Percentiles rank a stretch among this genome's conserved stretches.
Conservation (phyloP, 768 basidiomycete species). For the Xerocomellus chrysenteron region DNA sequence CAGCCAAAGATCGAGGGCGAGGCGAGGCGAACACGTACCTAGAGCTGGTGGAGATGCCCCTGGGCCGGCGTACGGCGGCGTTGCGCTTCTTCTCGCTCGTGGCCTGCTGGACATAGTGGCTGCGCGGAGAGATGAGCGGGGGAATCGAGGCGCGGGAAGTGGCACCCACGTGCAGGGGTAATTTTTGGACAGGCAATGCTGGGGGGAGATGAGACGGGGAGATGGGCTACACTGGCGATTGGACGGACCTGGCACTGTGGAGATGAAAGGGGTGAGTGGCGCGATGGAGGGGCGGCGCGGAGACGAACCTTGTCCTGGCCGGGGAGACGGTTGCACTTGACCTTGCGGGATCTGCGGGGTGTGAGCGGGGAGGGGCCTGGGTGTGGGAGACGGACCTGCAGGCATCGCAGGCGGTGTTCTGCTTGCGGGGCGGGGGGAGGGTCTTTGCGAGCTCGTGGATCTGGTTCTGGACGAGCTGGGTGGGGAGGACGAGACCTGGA, state of each 20-base stretch:
- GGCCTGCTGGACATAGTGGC: slow-evolving; percentile 80
- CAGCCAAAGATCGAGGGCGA: slow-evolving; percentile 13
- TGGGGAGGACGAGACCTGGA: slow-evolving; percentile 61
- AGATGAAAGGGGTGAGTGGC: slow-evolving; percentile 17
- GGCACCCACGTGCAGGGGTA: slow-evolving; percentile 85
- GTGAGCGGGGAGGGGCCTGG: slow-evolving; percentile 1
- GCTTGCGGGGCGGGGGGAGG: slow-evolving; percentile 82
- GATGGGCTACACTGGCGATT: slow-evolving; percentile 14
- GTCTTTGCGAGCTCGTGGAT: slow-evolving; percentile 80
- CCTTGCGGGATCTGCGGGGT: slow-evolving; percentile 69
- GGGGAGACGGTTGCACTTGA: slow-evolving; percentile 82
- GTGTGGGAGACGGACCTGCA: slow-evolving; percentile 58
- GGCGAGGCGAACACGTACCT: slow-evolving; percentile 37
- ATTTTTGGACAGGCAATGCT: slow-evolving; percentile 87
- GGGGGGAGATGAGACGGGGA: slow-evolving; percentile 7
- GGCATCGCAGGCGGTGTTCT: slow-evolving; percentile 92
- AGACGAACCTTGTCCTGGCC: slow-evolving; percentile 74
- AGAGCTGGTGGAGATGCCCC: slow-evolving; percentile 53
- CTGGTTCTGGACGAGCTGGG: slow-evolving; percentile 72
- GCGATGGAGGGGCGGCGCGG: slow-evolving; percentile 10
- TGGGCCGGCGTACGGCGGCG: slow-evolving; percentile 59
- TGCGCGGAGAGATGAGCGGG: slow-evolving; percentile 32
- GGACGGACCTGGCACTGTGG: slow-evolving; percentile 63
- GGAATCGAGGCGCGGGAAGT: slow-evolving; percentile 16
- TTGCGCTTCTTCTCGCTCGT: slow-evolving; percentile 82